Conservation (phyloP, 352 stramenopile species). For the Phytopythium vexans region DNA sequence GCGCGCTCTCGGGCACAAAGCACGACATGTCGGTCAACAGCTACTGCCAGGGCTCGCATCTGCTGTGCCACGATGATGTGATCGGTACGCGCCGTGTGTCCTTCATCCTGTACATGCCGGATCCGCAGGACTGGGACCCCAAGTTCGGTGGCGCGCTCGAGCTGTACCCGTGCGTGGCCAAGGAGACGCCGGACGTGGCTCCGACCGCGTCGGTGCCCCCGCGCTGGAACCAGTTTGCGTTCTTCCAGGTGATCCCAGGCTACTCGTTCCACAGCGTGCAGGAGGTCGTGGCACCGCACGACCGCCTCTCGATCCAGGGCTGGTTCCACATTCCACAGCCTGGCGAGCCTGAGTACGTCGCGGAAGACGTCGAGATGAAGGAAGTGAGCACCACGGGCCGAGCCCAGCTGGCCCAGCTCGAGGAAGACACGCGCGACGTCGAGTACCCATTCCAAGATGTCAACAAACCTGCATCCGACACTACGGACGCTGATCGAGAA, state of each 20-base stretch:
- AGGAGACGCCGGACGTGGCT: conserved; percentile 23
- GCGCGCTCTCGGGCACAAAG: conserved; percentile 38
- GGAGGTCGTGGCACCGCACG: conserved; percentile 24
- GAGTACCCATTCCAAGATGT: conserved; percentile 12
- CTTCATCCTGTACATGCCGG: conserved; percentile 92
- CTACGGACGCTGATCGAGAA: conserved; percentile 44
- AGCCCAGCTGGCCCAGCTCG: conserved; percentile 15
- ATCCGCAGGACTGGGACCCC: conserved; percentile 74
- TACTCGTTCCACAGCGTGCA: conserved; percentile 89
- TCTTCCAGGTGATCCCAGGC: conserved; percentile 87
- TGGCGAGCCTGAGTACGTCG: conserved; percentile 15
- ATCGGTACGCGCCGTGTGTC: conserved; percentile 89
- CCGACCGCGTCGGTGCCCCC: conserved; percentile 44
- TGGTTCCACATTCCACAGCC: conserved; percentile 52
- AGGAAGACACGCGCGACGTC: conserved; percentile 24
- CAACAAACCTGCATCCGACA: conserved; percentile 7
- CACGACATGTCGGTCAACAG: conserved; percentile 91
- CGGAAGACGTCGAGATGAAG: conserved; percentile 13
- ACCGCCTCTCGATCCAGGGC: conserved; percentile 80
- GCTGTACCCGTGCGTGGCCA: conserved; percentile 62
- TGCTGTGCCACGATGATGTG: conserved; percentile 93
- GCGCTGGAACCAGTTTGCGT: conserved; percentile 87
- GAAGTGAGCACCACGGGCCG: conserved; percentile 7
- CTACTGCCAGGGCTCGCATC: conserved; percentile 87
- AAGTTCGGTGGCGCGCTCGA: conserved; percentile 86